Evolutionary conservation across 129 eudicot genomes (phyloP), one percentile per base, ranked within the genome.

Genomic region (Kitagawia praeruptora): DNA sequence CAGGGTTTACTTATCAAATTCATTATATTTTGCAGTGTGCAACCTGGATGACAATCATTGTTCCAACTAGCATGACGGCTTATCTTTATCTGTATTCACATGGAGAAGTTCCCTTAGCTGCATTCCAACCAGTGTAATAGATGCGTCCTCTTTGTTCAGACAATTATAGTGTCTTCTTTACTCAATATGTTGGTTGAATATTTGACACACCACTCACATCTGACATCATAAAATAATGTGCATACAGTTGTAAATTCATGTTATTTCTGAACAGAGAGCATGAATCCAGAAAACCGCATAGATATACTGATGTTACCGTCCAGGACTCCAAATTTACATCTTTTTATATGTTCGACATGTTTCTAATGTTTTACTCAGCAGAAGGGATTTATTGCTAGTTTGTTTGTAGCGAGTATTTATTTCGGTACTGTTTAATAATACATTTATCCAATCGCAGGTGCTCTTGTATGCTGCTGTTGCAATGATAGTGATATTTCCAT

Each of bases 111-210:
- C 84, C 91, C 27, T 84, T 93, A 87, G 99, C 99, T 80, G 99
- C 99, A 83, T 92, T 89, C 74, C 99, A 96, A 96, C 99, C 99
- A 86, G 99, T 96, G 97, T 96, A 96, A 92, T 96, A 96, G 99
- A 96, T 90, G 96, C 93, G 74, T 92, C 99, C 78, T 92, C 83
- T 87, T 84, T 70, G 25, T 28, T 77, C 70, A 69, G 74, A 78
- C 72, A 39, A 15, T 71, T 23, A 41, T 18, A 18, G 16, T 80
- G 56, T 58, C 75, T 80, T 63, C 39, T 74, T 70, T 54, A 27
- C 74, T 42, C 25, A 45, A 73, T 73, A 8, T 41, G 37, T 23
- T 73, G 75, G 48, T 40, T 40, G 75, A 42, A 41, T 19, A 53
- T 53, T 5, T 53, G 61, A 53, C 61, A 53, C 58, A 51, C 18